Base-by-base conservation (phyloP, 1,139 yeast species). In the Hemisphaericaspora lyxosophila region DNA sequence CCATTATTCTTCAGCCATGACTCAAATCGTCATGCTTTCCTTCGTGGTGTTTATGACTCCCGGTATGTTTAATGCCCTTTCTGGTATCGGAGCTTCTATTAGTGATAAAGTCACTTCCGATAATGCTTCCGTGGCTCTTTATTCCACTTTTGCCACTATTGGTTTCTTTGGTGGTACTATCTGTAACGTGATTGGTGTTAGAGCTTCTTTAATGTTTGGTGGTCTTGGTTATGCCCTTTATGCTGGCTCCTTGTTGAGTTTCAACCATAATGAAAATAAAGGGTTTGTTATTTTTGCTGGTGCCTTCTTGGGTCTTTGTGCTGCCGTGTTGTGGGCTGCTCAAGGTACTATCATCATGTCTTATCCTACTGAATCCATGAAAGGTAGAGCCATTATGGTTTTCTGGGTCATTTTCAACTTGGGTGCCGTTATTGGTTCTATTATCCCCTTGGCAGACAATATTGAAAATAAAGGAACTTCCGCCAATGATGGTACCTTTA, bases 361-460 rank as follows among this genome's bases (percentile, higher is more conserved):
- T 13, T 80, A 80, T 46, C 78, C 84, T 5, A 57, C 76, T n/a
- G 84, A 79, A 56, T 55, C 61, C 34, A 62, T 55, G 31, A 80
- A 79, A 58, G 85, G 82, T 38, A 59, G 62, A 36, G 79, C 78
- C 38, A 68, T 80, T 37, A 66, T 69, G 72, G 55, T 74, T 16
- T 80, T 79, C 57, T 80, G 85, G 85, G 65, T 75, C 40, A 75
- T 80, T 41, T 80, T 80, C 67, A 78, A 79, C 60, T 59, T 79
- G 46, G 85, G 85, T 51, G 82, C 80, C 11, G 84, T 78, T 37
- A 75, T 72, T 44, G 82, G 83, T 39, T 65, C 77, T 13, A 60
- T 75, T 36, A 72, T 78, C 43, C 79, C 81, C n/a, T 69, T 78
- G 54, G 81, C 73, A 22, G 64, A 71, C 47, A 75, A 73, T 49